Percentiles rank a stretch among this genome's conserved stretches.
Evolutionary conservation across 2,329 filamentous ascomycete genomes (phyloP).

Genomic region (Diaporthe sp.): DNA sequence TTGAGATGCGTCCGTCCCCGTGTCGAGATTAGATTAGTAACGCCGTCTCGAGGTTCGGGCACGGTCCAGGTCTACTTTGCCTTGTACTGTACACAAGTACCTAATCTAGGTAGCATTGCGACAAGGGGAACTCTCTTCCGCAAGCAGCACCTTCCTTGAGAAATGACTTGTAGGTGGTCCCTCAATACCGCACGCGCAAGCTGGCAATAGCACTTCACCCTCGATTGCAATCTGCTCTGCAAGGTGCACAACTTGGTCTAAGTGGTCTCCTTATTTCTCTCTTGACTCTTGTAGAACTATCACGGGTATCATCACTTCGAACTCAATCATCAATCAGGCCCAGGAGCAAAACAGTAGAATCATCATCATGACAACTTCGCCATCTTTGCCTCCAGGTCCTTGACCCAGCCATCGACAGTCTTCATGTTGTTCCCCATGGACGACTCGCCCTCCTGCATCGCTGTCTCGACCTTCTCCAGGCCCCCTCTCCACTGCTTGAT

Average conservation of each 20-base stretch:
- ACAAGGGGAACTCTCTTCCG: not conserved
- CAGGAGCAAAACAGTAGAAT: slow-evolving; percentile 30
- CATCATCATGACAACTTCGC: slow-evolving; percentile 65
- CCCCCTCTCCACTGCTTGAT: slow-evolving; percentile 55
- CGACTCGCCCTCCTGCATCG: slow-evolving; percentile 75
- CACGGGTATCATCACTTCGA: slow-evolving; percentile 49
- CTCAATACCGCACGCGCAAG: no score
- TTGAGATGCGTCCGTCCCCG: slow-evolving; percentile 18
- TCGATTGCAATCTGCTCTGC: not conserved
- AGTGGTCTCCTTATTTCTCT: not conserved
- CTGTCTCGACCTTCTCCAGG: slow-evolving; percentile 49
- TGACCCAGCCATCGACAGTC: slow-evolving; percentile 89
- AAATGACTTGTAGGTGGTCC: not conserved
- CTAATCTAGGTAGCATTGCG: no score
- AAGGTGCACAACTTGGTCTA: not conserved
- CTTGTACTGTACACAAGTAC: not conserved
- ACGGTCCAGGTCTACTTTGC: not conserved
- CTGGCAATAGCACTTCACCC: not conserved
- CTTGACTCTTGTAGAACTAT: not conserved
- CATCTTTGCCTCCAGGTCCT: slow-evolving; percentile 83
- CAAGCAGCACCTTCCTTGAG: not conserved
- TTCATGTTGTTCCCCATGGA: slow-evolving; percentile 83
- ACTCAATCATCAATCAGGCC: slow-evolving; percentile 37
- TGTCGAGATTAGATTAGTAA: slow-evolving; percentile 18
- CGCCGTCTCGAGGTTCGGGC: not conserved